A percentile compares a stretch with the other conserved stretches of the same genome.
Conservation (phyloP, 2,329 filamentous ascomycete genomes). For the Graphilbum fragrans region DNA sequence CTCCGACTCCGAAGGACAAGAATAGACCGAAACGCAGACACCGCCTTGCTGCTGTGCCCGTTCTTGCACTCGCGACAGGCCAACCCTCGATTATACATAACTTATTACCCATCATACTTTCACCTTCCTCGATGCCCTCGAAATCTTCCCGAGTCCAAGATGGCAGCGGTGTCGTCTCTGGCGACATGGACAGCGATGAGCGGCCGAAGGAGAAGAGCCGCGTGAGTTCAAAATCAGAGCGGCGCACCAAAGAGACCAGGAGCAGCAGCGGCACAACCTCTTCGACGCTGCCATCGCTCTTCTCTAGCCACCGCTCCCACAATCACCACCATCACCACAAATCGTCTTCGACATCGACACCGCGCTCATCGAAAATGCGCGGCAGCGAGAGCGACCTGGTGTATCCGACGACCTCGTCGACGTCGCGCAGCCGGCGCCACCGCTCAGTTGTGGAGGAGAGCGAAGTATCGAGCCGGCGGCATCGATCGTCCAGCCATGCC, state of each 20-base stretch:
- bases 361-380: conserved; percentile 4
- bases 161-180: background rate
- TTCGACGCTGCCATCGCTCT: conserved; percentile 6
- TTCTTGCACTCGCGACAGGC: too few species aligned
- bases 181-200: background rate
- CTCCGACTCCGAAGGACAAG: too few species aligned
- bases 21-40: too few species aligned
- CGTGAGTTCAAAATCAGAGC: background rate
- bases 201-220: background rate
- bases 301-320: conserved; percentile 2
- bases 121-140: background rate
- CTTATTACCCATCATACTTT: too few species aligned
- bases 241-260: background rate
- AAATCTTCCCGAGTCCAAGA: background rate
- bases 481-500: background rate
- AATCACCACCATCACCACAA: conserved; percentile 1
- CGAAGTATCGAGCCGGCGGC: background rate
- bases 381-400: conserved; percentile 9
- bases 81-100: too few species aligned
- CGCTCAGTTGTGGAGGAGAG: background rate
- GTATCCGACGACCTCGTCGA: conserved; percentile 1
- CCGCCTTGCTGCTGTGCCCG: too few species aligned
- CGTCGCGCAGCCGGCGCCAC: conserved; percentile 4
- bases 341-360: background rate
- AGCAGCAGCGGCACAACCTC: background rate